Evolutionary conservation across 2,329 filamentous ascomycete species (phyloP).

Genomic region (Penicillium sp.): DNA sequence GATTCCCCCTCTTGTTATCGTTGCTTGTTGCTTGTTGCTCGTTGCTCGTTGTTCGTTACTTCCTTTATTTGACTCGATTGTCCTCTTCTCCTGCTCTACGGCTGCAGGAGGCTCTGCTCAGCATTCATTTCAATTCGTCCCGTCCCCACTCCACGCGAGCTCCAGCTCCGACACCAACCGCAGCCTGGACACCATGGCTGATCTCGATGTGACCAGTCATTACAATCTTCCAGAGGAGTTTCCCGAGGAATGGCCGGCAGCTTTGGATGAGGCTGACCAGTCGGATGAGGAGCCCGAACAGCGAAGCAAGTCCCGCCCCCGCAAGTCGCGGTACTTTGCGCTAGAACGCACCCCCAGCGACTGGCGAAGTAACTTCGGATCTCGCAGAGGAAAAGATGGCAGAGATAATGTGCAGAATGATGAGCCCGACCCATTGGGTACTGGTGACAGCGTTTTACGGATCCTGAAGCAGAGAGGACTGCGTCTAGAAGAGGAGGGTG

Average conservation of each 20-base stretch:
- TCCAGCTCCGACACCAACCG: neutral
- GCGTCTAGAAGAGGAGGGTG: conserved; percentile 75
- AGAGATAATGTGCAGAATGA: conserved; percentile 81
- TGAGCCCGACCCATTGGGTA: conserved; percentile 88
- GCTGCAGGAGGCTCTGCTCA: conserved; percentile 2
- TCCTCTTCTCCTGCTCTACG: neutral
- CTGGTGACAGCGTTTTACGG: conserved; percentile 77
- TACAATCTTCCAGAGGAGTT: conserved; percentile 78
- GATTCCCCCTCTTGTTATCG: neutral
- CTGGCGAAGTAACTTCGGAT: conserved; percentile 63
- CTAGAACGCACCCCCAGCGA: conserved; percentile 71
- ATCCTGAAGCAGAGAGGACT: conserved; percentile 72
- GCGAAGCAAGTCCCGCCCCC: conserved; percentile 49
- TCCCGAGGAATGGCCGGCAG: conserved; percentile 79
- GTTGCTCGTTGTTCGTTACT: neutral
- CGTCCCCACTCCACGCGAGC: conserved; percentile 5
- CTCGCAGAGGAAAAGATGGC: conserved; percentile 63
- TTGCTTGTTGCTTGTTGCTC: neutral
- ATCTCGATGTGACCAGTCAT: conserved; percentile 80
- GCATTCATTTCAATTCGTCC: conserved; percentile 9
- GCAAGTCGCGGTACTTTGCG: conserved; percentile 75
- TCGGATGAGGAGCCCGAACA: conserved; percentile 53
- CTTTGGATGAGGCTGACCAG: conserved; percentile 68
- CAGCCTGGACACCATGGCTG: conserved; percentile 50
- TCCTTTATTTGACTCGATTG: neutral